Base-by-base conservation (phyloP, 2,329 filamentous ascomycete genomes). In the Claviceps pazoutovae region DNA sequence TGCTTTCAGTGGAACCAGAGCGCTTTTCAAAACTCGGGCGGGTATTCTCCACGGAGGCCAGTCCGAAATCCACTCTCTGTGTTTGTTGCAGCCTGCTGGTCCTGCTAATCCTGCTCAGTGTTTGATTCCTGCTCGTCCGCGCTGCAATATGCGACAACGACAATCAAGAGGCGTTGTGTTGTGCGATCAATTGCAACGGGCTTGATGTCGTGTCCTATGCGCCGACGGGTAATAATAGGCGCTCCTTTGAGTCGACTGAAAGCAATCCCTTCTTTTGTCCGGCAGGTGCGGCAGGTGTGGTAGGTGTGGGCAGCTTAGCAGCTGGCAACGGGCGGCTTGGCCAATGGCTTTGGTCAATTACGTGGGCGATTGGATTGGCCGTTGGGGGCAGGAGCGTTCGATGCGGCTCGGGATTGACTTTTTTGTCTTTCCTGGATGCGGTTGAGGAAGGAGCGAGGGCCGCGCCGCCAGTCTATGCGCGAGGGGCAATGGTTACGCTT, bases 11-110 rank as follows among this genome's bases (percentile, higher is more conserved):
- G 39, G 30, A 49, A 49, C 47, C 14, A 38, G 17, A 44, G 23
- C 30, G 38, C 38, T 23, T 41, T 48, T 41, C n/a, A 38, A 36
- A 43, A 51, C 49, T 36, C 51, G 47, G 42, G 51, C 36, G 42
- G 43, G 47, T 36, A 44, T 34, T 47, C 23, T 49, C 43, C 8
- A 46, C 34, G 36, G 30, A 19, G 46, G 46, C 39, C 50, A 42
- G 30, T 48, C 49, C 49, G 44, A 38, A 42, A 48, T 48, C 42
- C 51, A 53, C 48, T 41, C 51, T 45, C 17, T 38, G 30, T 37
- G 44, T 43, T 34, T 30, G 39, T 43, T n/a, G 34, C 23, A n/a
- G 41, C 37, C 26, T 23, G 9, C 13, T 36, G 13, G 43, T 47
- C 44, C 49, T 46, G 9, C 9, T 11, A 11, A 34, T 34, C 30